phyloP scores from a whole-genome alignment of 129 eudicot species.

The Arctium minus region DNA sequence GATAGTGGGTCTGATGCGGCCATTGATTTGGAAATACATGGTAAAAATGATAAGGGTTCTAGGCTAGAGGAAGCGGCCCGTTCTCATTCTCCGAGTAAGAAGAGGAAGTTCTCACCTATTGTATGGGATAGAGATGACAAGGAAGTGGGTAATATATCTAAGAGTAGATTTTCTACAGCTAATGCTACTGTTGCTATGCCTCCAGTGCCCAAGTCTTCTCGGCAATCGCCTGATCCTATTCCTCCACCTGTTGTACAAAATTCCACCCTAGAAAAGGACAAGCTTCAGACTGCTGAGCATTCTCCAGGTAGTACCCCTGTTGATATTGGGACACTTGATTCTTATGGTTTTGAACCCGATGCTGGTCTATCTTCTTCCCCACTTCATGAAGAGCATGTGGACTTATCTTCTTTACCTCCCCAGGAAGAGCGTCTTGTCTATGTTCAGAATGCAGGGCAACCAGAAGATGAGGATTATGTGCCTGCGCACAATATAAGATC shows the following conservation, averaged over 20 bases:
- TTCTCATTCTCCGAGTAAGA: conserved; percentile 32
- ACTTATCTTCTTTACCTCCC: background rate
- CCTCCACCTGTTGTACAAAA: background rate
- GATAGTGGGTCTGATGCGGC: conserved; percentile 68
- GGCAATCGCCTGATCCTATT: conserved; percentile 2
- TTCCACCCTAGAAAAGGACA: background rate
- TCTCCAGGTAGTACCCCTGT: conserved; percentile 4
- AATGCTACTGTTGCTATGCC: background rate
- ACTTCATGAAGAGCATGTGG: background rate
- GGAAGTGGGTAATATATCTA: conserved; percentile 25
- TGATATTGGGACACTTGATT: background rate
- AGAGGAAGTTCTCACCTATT: conserved; percentile 70
- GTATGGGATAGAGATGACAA: conserved; percentile 76
- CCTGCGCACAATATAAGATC: conserved; percentile 29
- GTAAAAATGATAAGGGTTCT: conserved; percentile 4
- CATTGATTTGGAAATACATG: conserved; percentile 30
- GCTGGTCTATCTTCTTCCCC: background rate
- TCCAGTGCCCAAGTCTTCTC: background rate
- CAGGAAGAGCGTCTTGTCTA: background rate
- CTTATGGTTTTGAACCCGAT: background rate
- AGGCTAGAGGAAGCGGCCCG: conserved; percentile 38
- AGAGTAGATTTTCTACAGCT: conserved; percentile 20
- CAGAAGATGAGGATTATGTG: conserved; percentile 17
- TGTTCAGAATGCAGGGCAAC: background rate
- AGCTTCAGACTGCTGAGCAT: background rate